phyloP scores from a whole-genome alignment of 768 basidiomycete genomes.

The Cystobasidium onofrii region DNA sequence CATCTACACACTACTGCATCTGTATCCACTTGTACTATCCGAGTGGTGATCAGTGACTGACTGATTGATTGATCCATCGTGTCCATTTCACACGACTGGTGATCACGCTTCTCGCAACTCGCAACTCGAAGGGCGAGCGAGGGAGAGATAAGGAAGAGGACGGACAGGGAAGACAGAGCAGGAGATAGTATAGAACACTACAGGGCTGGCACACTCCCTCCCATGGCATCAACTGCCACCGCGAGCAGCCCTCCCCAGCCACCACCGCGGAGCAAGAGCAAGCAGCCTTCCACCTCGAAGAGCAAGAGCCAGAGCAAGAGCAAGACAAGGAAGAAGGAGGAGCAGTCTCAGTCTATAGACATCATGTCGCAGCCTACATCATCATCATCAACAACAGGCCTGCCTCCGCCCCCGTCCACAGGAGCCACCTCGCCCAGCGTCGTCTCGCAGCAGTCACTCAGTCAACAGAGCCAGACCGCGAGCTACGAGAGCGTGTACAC shows the following conservation, averaged over 20 bases:
- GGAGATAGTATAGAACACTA: too few species aligned
- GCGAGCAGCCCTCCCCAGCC: neutral
- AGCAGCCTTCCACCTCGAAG: neutral
- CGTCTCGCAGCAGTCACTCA: neutral
- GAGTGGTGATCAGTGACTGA: too few species aligned
- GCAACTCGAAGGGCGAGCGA: too few species aligned
- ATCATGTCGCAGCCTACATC: neutral
- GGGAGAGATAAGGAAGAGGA: too few species aligned
- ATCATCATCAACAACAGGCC: neutral
- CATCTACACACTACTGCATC: too few species aligned
- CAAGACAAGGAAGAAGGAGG: neutral
- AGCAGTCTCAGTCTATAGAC: neutral
- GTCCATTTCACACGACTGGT: too few species aligned
- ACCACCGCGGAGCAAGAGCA: conserved; percentile 11
- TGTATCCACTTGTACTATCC: too few species aligned
- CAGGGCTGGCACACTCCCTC: neutral
- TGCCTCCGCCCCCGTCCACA: neutral
- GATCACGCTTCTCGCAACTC: too few species aligned
- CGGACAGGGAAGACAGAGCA: too few species aligned
- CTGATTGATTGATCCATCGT: too few species aligned
- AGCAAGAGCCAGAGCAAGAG: conserved; percentile 12
- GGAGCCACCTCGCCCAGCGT: neutral
- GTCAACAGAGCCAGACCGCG: conserved; percentile 20
- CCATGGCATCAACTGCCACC: neutral
- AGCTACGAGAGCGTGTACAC: conserved; percentile 40